Evolutionary conservation across 2,329 filamentous ascomycete species (phyloP), one percentile per base, ranked within the genome.

Genomic region (Proliferodiscus dingleyae): DNA sequence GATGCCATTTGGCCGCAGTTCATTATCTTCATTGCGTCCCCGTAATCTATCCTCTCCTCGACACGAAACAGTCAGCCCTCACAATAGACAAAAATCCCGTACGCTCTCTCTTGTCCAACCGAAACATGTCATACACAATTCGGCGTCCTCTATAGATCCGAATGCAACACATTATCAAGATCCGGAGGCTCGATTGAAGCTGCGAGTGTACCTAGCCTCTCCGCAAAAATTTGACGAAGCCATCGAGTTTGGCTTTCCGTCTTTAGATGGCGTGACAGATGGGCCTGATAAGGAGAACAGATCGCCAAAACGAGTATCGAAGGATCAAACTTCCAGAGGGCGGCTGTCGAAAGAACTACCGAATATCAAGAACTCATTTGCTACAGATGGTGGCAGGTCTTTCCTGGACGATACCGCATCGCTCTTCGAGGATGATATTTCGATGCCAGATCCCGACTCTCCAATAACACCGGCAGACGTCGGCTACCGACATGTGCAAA

Each of bases 141-240:
- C 69, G 2, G 61, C 71, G 10, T 67, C 73, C 1, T 74, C 73
- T 16, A 78, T 87, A 47, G 88, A 94, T 57, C 76, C 83, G 4
- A 74, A 77, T 26, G 86, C 88, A 3, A 80, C 87, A 29, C 86
- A 95, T 67, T 96, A 95, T 61, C 87, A 89, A 63, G 89, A 96
- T 57, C 89, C 89, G 0, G 87, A 95, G 62, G 88, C 90, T 30
- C 80, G 91, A 26, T 74, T 88, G 57, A 95, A 94, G 67, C 72
- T 97, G 16, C 82, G 89, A 10, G 81, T 88, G 5, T 95, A 90
- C 59, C 77, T 95, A 16, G 86, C 87, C 6, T 95, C 89, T 1
- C 86, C 90, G 1, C 87, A 95, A 56, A 95, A 95, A 63, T 97
- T 97, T 57, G 91, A 97, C 62, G 91, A 97, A 66, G 89, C 88